A percentile compares a stretch with the other conserved stretches of the same genome.
Evolutionary conservation across 768 basidiomycete species (phyloP).

Genomic region (Lentinus tigrinus): DNA sequence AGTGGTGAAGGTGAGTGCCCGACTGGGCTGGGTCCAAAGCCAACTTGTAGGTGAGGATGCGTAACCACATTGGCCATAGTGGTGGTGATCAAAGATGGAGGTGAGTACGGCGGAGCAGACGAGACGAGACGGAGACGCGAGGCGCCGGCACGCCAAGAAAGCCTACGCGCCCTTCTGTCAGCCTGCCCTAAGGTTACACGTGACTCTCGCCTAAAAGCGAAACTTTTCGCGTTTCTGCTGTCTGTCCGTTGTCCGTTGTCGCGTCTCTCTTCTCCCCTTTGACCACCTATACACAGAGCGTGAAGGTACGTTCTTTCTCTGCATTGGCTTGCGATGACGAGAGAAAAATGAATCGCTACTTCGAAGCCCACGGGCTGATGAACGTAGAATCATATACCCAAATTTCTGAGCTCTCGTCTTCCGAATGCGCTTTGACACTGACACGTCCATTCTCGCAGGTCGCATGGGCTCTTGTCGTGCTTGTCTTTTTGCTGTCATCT

Average conservation of each 20-base stretch:
- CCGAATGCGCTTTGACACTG: conserved; percentile 15
- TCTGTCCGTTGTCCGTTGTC: conserved; percentile 9
- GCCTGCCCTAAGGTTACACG: conserved; percentile 40
- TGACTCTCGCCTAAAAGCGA: conserved; percentile 24
- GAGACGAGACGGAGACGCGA: conserved; percentile 10
- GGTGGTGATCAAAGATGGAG: conserved; percentile 19
- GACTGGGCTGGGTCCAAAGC: conserved; percentile 58
- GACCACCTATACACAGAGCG: neutral
- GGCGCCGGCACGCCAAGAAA: conserved; percentile 13
- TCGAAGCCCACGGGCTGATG: conserved; percentile 72
- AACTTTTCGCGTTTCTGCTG: conserved; percentile 19
- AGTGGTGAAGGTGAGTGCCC: conserved; percentile 63
- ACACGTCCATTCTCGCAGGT: conserved; percentile 4
- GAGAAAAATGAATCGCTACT: conserved; percentile 81
- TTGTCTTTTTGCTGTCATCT: neutral
- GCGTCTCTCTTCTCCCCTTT: neutral
- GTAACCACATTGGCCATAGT: conserved; percentile 71
- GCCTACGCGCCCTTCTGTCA: conserved; percentile 4
- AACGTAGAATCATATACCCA: conserved; percentile 76
- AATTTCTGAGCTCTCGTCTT: conserved; percentile 71
- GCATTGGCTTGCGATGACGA: conserved; percentile 52
- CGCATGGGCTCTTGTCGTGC: too few relatives aligned
- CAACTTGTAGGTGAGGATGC: conserved; percentile 53
- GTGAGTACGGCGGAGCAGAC: conserved; percentile 6
- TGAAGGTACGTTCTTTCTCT: conserved; percentile 33